Base-by-base conservation (phyloP, 768 basidiomycete species). In the Leccinum arenicola region DNA sequence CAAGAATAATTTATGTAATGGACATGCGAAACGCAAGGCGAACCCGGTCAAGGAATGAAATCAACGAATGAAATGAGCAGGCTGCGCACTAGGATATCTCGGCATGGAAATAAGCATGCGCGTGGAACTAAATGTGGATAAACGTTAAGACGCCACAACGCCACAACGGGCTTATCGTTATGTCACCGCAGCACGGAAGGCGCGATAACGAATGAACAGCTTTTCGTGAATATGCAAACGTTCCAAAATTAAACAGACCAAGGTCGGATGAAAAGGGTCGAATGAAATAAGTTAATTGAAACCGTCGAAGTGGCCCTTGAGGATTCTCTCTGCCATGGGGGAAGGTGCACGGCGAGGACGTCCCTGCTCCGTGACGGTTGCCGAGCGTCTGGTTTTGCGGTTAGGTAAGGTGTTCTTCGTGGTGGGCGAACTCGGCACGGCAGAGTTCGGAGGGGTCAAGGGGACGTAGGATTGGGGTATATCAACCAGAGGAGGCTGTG, bases 301-400 rank as follows among this genome's bases (percentile, higher is more conserved):
- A 52, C 92, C 88, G 69, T 94, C 92, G 65, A 93, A 94, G 66
- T 94, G 92, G 9, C 92, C 92, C 78, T 91, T 94, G 65, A 94
- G 81, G 60, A 94, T 93, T 59, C 92, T 81, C 75, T 94, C 92
- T 62, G 91, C 93, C 92, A 93, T 93, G 6, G 91, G 91, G 40
- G 89, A 91, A 19, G 91, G 91, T 3, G 88, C 89, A 61, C 85
- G 78, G 56, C 82, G 85, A 10, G 80, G 80, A 52, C 80, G 80
- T 14, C 79, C 76, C 51, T 72, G 68, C 47, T 80, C 80, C 8
- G 53, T 60, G 55, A 87, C 69, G 19, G 87, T 88, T 4, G 86
- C 83, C n/a, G 87, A 81, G 19, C 88, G 85, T 48, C 78, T 80
- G 14, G 77, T 74, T 54, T 70, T 75, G 63, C 64, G 74, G 58